A percentile compares a stretch with the other conserved stretches of the same genome.
Evolutionary conservation across 23 red algal species (phyloP).

Genomic region (Agarophyton chilense): DNA sequence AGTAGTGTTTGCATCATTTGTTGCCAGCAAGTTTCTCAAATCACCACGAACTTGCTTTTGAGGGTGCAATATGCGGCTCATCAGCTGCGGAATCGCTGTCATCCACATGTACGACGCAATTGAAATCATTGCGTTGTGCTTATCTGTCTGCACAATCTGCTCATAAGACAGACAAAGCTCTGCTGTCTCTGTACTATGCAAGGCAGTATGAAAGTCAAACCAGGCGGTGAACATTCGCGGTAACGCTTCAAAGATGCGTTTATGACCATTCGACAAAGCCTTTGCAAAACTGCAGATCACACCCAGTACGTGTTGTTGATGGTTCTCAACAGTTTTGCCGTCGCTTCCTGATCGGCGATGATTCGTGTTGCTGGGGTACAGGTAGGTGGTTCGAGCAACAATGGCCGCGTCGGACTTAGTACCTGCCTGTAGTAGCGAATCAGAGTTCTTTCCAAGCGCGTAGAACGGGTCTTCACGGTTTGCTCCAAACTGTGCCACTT

Average conservation of each 20-base stretch:
- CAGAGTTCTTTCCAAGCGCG: slow-evolving; percentile 78
- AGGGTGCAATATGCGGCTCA: slow-evolving; percentile 77
- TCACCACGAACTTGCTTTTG: slow-evolving; percentile 44
- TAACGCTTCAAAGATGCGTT: slow-evolving; percentile 82
- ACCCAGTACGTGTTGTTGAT: slow-evolving; percentile 1
- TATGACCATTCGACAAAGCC: slow-evolving; percentile 63
- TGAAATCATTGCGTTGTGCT: slow-evolving; percentile 21
- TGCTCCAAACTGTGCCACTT: slow-evolving; percentile 24
- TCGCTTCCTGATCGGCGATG: neutral
- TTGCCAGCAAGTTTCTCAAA: slow-evolving; percentile 60
- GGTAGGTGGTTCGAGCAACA: too few relatives aligned
- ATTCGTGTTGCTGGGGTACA: neutral
- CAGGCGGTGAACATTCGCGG: slow-evolving; percentile 87
- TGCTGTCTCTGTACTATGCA: neutral
- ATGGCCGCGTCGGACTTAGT: neutral
- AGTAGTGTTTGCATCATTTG: too few relatives aligned
- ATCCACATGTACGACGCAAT: slow-evolving; percentile 90
- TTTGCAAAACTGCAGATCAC: slow-evolving; percentile 63
- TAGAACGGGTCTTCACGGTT: slow-evolving; percentile 69
- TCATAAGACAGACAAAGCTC: slow-evolving; percentile 1
- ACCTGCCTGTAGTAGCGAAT: slow-evolving; percentile 67
- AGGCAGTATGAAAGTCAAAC: slow-evolving; percentile 75
- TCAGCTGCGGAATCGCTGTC: slow-evolving; percentile 87
- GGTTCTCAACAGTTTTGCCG: neutral
- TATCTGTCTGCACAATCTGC: neutral